Evolutionary conservation across 2,329 filamentous ascomycete genomes (phyloP), one percentile per base, ranked within the genome.

Genomic region (Aspergillus felis): DNA sequence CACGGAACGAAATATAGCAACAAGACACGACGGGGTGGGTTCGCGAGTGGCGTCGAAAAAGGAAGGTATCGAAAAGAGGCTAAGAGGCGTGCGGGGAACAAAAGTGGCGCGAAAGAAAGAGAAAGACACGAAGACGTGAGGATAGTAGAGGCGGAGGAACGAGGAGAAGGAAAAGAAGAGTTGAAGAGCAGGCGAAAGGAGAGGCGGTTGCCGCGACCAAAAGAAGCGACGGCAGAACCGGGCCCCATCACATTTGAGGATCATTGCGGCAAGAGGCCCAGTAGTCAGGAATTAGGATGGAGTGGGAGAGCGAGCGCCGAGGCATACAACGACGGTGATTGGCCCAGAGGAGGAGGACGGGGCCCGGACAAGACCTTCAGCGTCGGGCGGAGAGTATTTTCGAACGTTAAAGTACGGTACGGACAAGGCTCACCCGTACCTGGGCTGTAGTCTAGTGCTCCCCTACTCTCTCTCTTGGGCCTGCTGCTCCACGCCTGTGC

Each of bases 261-360:
- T 65, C 64, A 66, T 63, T 67, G 64, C 62, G 64, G 63, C 64
- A 65, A 65, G 64, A 63, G 65, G 8, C 42, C 42, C n/a, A 46
- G 42, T 20, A 46, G 22, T 24, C 22, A 24, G n/a, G 42, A 46
- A 46, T 10, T 20, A 24, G 20, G 22, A 46, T 47, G 44, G 22
- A 47, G 65, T 57, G 67, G 67, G 67, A 74, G 68, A 73, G 71
- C 64, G 61, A 67, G 65, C 66, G 67, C 69, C 67, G 66, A 61
- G 61, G 61, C 57, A 62, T 54, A 49, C 56, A 52, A 59, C 55
- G 32, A 17, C 38, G 50, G 22, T 75, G 68, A 75, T 75, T 75
- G 72, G 72, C 42, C 61, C 64, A 71, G 67, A 70, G 64, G 70
- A 74, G 72, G 72, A 72, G 71, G 65, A 59, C 56, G 55, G 58